A percentile compares a stretch with the other conserved stretches of the same genome.
These are phyloP conservation scores for Chenopodium berlandieri DNA, from an alignment of 148 eudicot species.

Conservation along the genomic window DNA sequence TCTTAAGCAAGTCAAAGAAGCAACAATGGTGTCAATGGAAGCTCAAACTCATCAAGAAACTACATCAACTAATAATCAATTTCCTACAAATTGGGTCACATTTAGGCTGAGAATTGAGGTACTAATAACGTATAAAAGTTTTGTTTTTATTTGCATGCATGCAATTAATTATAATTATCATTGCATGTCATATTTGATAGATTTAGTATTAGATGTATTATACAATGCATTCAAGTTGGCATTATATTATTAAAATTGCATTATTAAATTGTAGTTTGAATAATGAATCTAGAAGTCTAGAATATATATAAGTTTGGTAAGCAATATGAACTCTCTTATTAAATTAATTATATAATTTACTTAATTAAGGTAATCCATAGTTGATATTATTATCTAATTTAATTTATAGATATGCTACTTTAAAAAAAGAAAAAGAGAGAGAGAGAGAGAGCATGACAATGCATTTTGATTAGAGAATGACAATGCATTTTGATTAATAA, in stretches of 20 bases:
- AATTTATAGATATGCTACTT: no score
- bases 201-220: no score
- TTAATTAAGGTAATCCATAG: no score
- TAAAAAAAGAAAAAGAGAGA: no score
- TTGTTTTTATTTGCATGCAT: slow-evolving; percentile 7
- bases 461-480: no score
- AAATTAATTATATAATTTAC: no score
- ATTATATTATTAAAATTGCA: neutral
- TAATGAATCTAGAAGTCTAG: slow-evolving; percentile 3
- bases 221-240: neutral
- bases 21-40: slow-evolving; percentile 42
- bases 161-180: no score
- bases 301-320: no score
- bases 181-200: neutral
- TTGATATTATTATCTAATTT: no score
- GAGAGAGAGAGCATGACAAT: no score
- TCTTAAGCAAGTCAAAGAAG: slow-evolving; percentile 44
- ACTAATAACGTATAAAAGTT: neutral
- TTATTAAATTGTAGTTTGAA: slow-evolving; percentile 3
- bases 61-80: slow-evolving; percentile 8
- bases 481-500: no score
- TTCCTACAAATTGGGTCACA: slow-evolving; percentile 26
- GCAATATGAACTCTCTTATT: neutral
- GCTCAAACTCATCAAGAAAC: slow-evolving; percentile 35
- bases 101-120: slow-evolving; percentile 76